phyloP scores from a whole-genome alignment of 2,329 filamentous ascomycete species.

The Diplodia sapinea region DNA sequence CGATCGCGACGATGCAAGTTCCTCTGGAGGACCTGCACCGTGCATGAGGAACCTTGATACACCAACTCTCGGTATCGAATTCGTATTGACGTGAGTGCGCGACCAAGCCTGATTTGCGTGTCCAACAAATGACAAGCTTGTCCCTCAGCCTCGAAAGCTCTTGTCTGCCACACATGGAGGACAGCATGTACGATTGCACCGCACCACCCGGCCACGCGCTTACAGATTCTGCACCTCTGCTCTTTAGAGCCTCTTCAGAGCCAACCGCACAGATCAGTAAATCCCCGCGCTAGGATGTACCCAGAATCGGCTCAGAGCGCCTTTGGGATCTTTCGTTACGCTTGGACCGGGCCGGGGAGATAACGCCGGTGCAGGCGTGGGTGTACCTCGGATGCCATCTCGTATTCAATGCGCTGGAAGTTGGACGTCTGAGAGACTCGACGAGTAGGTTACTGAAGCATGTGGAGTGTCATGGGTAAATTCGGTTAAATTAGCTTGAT shows the following conservation, averaged over 20 bases:
- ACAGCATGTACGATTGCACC: slow-evolving; percentile 32
- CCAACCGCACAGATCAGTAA: slow-evolving; percentile 33
- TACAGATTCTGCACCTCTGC: slow-evolving; percentile 40
- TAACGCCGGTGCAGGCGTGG: slow-evolving; percentile 49
- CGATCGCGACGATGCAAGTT: neutral
- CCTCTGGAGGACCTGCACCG: neutral
- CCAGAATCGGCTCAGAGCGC: slow-evolving; percentile 36
- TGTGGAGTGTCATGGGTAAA: slow-evolving; percentile 6
- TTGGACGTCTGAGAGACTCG: slow-evolving; percentile 31
- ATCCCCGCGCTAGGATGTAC: slow-evolving; percentile 34
- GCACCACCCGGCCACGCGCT: slow-evolving; percentile 41
- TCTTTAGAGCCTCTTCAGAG: slow-evolving; percentile 35
- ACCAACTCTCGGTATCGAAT: neutral
- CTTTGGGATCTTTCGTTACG: slow-evolving; percentile 36
- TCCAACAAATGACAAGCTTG: neutral
- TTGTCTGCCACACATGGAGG: slow-evolving; percentile 1
- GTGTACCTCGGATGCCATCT: slow-evolving; percentile 39
- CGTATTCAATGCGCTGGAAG: slow-evolving; percentile 36
- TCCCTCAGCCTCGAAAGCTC: neutral
- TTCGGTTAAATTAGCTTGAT: neutral
- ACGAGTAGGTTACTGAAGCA: neutral
- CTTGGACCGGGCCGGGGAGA: slow-evolving; percentile 38
- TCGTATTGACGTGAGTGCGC: neutral
- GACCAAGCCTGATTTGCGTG: too few relatives aligned
- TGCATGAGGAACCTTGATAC: neutral